Evolutionary conservation across 306 rosid species (phyloP).

Genomic region (Dryas alaskensis): DNA sequence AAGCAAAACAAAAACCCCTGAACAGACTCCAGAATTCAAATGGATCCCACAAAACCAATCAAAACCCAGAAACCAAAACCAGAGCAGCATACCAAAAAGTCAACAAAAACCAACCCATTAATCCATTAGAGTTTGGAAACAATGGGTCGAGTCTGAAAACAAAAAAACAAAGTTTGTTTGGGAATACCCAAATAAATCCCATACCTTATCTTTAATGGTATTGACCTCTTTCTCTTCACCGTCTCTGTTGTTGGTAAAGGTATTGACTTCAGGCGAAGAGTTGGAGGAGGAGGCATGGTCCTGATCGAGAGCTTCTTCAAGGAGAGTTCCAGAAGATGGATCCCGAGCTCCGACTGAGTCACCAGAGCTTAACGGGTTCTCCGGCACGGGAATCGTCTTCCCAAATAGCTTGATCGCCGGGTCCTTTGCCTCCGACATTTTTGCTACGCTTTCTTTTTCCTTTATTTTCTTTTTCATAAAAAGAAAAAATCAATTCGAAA

Average conservation of each 20-base stretch:
- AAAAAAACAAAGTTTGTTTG: neutral
- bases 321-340: constrained; percentile 2
- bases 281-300: constrained; percentile 31
- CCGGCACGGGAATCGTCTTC: constrained; percentile 51
- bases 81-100: constrained; percentile 14
- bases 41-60: constrained; percentile 2
- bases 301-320: constrained; percentile 20
- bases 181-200: neutral
- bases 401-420: constrained; percentile 70
- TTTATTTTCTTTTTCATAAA: neutral
- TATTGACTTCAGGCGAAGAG: constrained; percentile 31
- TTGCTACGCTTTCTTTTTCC: constrained; percentile 4
- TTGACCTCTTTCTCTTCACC: constrained; percentile 34
- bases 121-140: neutral
- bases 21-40: constrained; percentile 8
- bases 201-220: constrained; percentile 28
- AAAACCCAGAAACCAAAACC: constrained; percentile 9
- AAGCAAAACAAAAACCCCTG: neutral
- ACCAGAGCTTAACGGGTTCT: constrained; percentile 12
- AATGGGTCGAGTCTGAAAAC: constrained; percentile 7
- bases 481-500: neutral
- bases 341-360: constrained; percentile 23
- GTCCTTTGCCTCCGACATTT: constrained; percentile 56
- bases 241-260: constrained; percentile 1
- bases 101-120: constrained; percentile 26